phyloP scores from a whole-genome alignment of 1,139 yeast species.

The Kodamaea alishanica region DNA sequence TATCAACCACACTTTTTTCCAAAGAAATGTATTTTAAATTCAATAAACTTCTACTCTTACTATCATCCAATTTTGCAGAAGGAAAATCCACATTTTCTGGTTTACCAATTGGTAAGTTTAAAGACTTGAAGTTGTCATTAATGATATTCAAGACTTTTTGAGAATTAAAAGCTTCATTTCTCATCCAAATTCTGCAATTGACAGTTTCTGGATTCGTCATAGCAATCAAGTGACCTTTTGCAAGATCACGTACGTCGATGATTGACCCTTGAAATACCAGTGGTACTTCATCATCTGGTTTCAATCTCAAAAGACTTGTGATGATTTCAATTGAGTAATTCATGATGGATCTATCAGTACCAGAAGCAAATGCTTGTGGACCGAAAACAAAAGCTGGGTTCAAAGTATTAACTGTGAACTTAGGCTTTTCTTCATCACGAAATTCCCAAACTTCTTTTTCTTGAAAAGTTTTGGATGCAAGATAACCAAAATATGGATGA shows the following conservation, averaged over 20 bases:
- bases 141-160: constrained; percentile 34
- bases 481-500: constrained; percentile 24
- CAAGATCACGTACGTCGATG: constrained; percentile 42
- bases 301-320: constrained; percentile 18
- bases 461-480: constrained; percentile 36
- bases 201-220: constrained; percentile 24
- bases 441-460: constrained; percentile 47
- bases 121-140: constrained; percentile 6
- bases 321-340: constrained; percentile 19
- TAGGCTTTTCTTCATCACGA: constrained; percentile 18
- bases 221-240: constrained; percentile 33
- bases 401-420: constrained; percentile 13
- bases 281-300: constrained; percentile 13
- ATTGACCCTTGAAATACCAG: constrained; percentile 25
- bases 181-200: constrained; percentile 22
- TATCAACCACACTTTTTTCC: constrained; percentile 38
- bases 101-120: too few relatives aligned
- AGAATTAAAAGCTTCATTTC: constrained; percentile 28
- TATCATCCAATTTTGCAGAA: constrained; percentile 2
- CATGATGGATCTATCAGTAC: constrained; percentile 14
- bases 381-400: constrained; percentile 26
- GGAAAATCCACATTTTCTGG: too few relatives aligned
- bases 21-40: constrained; percentile 36
- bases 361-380: constrained; percentile 25
- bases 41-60: constrained; percentile 28